phyloP scores from a whole-genome alignment of 192 early-diverging fungal genomes.

The Backusella mclennaniae region DNA sequence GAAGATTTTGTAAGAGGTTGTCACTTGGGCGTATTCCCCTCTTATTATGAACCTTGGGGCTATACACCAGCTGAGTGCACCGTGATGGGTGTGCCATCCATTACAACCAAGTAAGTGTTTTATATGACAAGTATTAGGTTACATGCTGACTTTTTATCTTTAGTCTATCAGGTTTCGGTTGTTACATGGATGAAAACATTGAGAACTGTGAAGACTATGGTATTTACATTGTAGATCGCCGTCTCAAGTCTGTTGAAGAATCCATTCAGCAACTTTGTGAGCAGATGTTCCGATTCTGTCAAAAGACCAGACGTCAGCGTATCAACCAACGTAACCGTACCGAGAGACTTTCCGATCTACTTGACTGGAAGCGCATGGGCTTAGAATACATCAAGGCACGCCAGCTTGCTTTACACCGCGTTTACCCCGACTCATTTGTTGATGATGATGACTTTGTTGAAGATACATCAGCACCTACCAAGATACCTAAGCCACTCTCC shows the following conservation, averaged over 20 bases:
- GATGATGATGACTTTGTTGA: slow-evolving; percentile 58
- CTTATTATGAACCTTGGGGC: slow-evolving; percentile 98
- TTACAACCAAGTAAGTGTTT: slow-evolving; percentile 78
- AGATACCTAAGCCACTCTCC: slow-evolving; percentile 89
- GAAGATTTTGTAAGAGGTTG: slow-evolving; percentile 98
- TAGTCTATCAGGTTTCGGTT: slow-evolving; percentile 90
- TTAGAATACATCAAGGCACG: slow-evolving; percentile 98
- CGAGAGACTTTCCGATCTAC: slow-evolving; percentile 90
- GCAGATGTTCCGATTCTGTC: slow-evolving; percentile 91
- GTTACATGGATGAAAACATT: slow-evolving; percentile 98
- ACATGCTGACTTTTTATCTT: neutral
- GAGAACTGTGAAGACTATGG: slow-evolving; percentile 92
- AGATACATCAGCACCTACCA: slow-evolving; percentile 62
- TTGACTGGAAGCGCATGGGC: slow-evolving; percentile 99
- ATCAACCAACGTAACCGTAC: slow-evolving; percentile 99
- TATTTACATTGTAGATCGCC: slow-evolving; percentile 96
- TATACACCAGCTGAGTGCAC: slow-evolving; percentile 99
- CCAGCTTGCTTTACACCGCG: slow-evolving; percentile 87
- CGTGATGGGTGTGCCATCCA: slow-evolving; percentile 96
- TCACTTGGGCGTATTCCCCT: slow-evolving; percentile 96
- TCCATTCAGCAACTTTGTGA: slow-evolving; percentile 85
- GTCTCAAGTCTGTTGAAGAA: slow-evolving; percentile 90
- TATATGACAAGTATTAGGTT: neutral
- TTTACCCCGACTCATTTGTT: slow-evolving; percentile 85
- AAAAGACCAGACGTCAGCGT: slow-evolving; percentile 94